Percentiles rank a stretch among this genome's conserved stretches.
Evolutionary conservation across 306 rosid species (phyloP).

Genomic region (Vigna reflexopilosa): DNA sequence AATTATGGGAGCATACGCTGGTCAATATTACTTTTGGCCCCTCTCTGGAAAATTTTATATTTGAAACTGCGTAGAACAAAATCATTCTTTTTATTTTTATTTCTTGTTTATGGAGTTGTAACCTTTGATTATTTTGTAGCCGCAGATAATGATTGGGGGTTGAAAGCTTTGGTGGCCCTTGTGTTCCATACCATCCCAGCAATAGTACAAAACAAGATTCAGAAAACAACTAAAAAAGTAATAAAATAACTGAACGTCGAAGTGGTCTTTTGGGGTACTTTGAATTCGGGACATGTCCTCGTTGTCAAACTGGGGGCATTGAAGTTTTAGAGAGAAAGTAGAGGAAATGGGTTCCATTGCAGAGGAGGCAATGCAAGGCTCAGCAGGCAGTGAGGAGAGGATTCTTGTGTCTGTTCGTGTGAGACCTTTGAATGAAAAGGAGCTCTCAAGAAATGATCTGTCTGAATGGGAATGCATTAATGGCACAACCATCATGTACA

Average conservation of each 20-base stretch:
- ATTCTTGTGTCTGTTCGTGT: constrained; percentile 87
- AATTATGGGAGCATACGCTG: constrained; percentile 40
- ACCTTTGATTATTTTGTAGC: constrained; percentile 59
- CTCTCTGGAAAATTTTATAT: constrained; percentile 42
- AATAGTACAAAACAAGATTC: constrained; percentile 35
- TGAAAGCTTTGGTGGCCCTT: constrained; percentile 56
- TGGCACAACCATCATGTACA: constrained; percentile 75
- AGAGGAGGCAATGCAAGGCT: constrained; percentile 58
- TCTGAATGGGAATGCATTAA: constrained; percentile 96
- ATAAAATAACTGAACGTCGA: constrained; percentile 40
- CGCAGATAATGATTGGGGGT: constrained; percentile 65
- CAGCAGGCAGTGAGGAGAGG: constrained; percentile 62
- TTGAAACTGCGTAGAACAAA: constrained; percentile 39
- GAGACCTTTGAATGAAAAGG: constrained; percentile 87
- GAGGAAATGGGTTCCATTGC: constrained; percentile 69
- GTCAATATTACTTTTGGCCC: constrained; percentile 30
- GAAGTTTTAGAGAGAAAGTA: constrained; percentile 40
- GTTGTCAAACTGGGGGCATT: constrained; percentile 47
- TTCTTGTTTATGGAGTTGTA: constrained; percentile 39
- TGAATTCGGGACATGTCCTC: constrained; percentile 43
- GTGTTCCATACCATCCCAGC: constrained; percentile 46
- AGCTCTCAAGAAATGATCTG: constrained; percentile 65
- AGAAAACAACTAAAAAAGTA: constrained; percentile 38
- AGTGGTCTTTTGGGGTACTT: constrained; percentile 41
- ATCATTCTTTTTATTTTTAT: constrained; percentile 22